Evolutionary conservation across 495 filamentous ascomycete species (phyloP).

Genomic region (Trichocladium uniseriatum): DNA sequence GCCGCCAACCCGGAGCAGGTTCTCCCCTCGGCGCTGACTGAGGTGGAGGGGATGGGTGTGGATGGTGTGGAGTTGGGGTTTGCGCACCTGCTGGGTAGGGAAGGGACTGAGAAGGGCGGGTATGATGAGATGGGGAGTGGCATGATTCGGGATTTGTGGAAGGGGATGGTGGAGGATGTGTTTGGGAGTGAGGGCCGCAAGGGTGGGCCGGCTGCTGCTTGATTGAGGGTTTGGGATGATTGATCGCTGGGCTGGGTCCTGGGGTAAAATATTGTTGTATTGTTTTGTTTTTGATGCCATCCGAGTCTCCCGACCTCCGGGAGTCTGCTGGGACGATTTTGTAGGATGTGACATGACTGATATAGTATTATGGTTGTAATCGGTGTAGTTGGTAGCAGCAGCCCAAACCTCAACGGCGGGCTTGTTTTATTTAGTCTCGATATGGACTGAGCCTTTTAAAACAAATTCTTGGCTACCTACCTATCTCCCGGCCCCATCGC

Average conservation of each 20-base stretch:
- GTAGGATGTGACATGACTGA: neutral
- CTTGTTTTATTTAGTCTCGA: neutral
- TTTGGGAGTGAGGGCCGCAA: conserved; percentile 15
- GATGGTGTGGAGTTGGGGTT: conserved; percentile 42
- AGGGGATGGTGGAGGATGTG: conserved; percentile 39
- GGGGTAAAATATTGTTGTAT: neutral
- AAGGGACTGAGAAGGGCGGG: conserved; percentile 8
- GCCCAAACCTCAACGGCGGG: neutral
- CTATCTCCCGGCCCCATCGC: too few species aligned
- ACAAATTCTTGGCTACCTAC: too few species aligned
- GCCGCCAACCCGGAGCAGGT: conserved; percentile 37
- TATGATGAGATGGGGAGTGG: conserved; percentile 23
- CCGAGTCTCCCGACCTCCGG: too few species aligned
- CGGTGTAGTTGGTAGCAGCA: neutral
- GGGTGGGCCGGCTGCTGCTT: neutral
- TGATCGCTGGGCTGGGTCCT: neutral
- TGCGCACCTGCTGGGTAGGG: conserved; percentile 21
- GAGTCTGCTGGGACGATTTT: too few species aligned
- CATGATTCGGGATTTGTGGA: conserved; percentile 39
- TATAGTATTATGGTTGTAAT: conserved; percentile 3
- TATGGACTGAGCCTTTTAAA: neutral
- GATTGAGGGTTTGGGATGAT: neutral
- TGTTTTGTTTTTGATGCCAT: neutral
- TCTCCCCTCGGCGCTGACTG: conserved; percentile 32
- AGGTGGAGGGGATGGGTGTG: conserved; percentile 38